A percentile compares a stretch with the other conserved stretches of the same genome.
phyloP scores from a whole-genome alignment of 345 rosid species.

The Excoecaria cochinchinensis region DNA sequence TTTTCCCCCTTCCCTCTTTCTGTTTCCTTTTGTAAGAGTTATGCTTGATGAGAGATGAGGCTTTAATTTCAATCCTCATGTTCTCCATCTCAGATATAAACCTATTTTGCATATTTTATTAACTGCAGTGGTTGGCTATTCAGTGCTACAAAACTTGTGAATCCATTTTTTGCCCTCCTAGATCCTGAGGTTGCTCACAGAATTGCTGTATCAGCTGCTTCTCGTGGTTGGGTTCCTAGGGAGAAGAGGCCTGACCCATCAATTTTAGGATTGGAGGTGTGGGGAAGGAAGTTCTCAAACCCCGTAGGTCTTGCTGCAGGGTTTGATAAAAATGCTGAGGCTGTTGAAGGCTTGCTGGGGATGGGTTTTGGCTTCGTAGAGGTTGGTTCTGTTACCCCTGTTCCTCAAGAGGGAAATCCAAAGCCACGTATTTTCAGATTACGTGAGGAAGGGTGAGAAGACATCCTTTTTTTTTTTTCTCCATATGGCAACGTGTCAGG shows the following conservation, averaged over 20 bases:
- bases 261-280: conserved; percentile 79
- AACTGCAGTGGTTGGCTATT: conserved; percentile 90
- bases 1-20: no score
- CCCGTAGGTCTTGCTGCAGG: conserved; percentile 99
- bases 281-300: conserved; percentile 96
- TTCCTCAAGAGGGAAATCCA: conserved; percentile 93
- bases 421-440: conserved; percentile 93
- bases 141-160: conserved; percentile 85
- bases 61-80: no score
- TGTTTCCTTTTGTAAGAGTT: no score
- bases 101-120: conserved; percentile 21
- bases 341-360: conserved; percentile 85
- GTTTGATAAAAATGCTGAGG: conserved; percentile 97
- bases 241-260: conserved; percentile 86
- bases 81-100: background rate
- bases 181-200: conserved; percentile 92
- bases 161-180: conserved; percentile 88
- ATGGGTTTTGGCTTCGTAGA: conserved; percentile 96
- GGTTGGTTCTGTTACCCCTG: conserved; percentile 96
- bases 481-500: background rate
- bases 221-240: conserved; percentile 97
- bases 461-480: background rate
- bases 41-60: no score
- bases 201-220: conserved; percentile 87
- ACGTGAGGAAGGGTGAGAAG: conserved; percentile 69